Evolutionary conservation across 148 eudicot species (phyloP).

Genomic region (Mesembryanthemum crystallinum): DNA sequence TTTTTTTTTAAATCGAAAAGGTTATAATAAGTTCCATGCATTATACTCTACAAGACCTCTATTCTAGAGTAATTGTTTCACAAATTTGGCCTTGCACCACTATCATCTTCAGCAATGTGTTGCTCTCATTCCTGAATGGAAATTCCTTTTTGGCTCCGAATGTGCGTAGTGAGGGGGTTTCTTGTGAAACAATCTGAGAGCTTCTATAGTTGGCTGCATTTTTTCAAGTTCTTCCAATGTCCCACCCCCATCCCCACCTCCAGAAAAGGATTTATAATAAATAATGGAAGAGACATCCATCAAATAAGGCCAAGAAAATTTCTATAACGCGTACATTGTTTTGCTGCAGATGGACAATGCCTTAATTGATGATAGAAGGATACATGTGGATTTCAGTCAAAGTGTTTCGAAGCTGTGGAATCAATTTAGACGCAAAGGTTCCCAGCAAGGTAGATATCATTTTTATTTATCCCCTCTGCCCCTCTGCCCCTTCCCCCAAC

Average conservation of each 20-base stretch:
- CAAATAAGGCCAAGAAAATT: neutral
- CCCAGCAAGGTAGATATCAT: conserved; percentile 40
- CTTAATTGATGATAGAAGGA: conserved; percentile 90
- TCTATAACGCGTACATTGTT: neutral
- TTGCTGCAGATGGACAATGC: conserved; percentile 89
- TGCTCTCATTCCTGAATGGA: neutral
- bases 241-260: neutral
- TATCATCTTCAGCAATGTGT: neutral
- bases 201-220: neutral
- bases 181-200: neutral
- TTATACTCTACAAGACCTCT: no score
- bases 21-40: no score
- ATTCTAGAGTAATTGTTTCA: no score
- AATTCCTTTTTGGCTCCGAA: neutral
- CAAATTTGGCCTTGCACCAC: neutral
- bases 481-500: no score
- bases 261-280: neutral
- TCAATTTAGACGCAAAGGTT: conserved; percentile 69
- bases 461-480: no score
- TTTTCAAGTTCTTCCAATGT: neutral
- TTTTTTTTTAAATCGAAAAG: no score
- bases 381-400: conserved; percentile 95
- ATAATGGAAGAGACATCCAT: no score
- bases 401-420: conserved; percentile 94
- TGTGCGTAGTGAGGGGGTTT: neutral